A percentile compares a stretch with the other conserved stretches of the same genome.
These are phyloP conservation scores for Durio zibethinus DNA, from an alignment of 345 rosid species.

Conservation along the genomic window DNA sequence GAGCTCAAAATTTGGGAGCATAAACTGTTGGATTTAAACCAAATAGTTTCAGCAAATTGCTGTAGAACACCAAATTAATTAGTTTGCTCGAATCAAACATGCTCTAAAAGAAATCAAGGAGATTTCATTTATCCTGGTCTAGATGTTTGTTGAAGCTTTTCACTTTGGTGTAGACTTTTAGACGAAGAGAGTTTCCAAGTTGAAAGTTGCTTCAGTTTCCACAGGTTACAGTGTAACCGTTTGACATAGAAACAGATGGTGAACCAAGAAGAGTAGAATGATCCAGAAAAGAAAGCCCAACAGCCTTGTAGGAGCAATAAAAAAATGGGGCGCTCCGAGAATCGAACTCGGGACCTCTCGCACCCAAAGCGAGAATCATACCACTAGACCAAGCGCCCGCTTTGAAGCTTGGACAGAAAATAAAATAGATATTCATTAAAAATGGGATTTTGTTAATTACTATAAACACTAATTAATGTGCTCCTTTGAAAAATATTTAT, in stretches of 20 bases:
- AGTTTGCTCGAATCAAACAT: background rate
- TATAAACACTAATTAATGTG: too few relatives aligned
- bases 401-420: background rate
- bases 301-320: background rate
- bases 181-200: background rate
- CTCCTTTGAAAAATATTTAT: too few relatives aligned
- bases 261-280: background rate
- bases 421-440: too few relatives aligned
- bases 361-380: constrained; percentile 60
- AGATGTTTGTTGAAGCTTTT: background rate
- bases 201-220: background rate
- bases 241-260: background rate
- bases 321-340: constrained; percentile 59
- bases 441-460: too few relatives aligned
- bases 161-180: background rate
- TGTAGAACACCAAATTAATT: background rate
- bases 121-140: background rate
- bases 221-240: background rate
- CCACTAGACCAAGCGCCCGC: constrained; percentile 1
- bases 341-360: constrained; percentile 77
- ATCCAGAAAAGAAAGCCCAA: background rate
- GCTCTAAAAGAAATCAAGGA: background rate
- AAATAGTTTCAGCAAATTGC: background rate
- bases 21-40: background rate
- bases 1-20: background rate